A percentile compares a stretch with the other conserved stretches of the same genome.
phyloP scores from a whole-genome alignment of 75 land plant genomes.

The Cupressus sempervirens region DNA sequence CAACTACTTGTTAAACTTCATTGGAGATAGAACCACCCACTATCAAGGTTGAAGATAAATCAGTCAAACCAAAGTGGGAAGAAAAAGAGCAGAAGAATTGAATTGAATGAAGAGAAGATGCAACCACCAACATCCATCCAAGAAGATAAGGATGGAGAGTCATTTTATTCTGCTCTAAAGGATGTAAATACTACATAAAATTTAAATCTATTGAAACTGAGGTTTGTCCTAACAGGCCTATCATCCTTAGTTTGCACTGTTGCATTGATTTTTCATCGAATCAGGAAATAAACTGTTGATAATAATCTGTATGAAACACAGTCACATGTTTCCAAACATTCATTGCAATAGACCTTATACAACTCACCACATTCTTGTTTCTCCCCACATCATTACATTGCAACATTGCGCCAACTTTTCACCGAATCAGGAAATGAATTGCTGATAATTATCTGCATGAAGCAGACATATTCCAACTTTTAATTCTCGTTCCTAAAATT shows the following conservation, averaged over 20 bases:
- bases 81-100: neutral
- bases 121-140: neutral
- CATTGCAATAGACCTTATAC: too few relatives aligned
- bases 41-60: neutral
- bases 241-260: neutral
- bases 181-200: neutral
- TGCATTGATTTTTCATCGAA: neutral
- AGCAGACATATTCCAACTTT: too few relatives aligned
- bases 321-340: too few relatives aligned
- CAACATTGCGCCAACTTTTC: neutral
- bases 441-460: too few relatives aligned
- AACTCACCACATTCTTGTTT: too few relatives aligned
- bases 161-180: neutral
- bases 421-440: neutral
- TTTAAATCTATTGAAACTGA: too few relatives aligned
- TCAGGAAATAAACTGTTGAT: too few relatives aligned
- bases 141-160: neutral
- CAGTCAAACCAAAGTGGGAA: neutral
- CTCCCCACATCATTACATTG: neutral
- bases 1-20: neutral
- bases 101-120: neutral
- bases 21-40: neutral
- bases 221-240: too few relatives aligned
- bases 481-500: too few relatives aligned
- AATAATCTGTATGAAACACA: too few relatives aligned